These are phyloP conservation scores for Nannochloropsis gaditana DNA, from an alignment of 108 stramenopile species.

Conservation along the genomic window DNA sequence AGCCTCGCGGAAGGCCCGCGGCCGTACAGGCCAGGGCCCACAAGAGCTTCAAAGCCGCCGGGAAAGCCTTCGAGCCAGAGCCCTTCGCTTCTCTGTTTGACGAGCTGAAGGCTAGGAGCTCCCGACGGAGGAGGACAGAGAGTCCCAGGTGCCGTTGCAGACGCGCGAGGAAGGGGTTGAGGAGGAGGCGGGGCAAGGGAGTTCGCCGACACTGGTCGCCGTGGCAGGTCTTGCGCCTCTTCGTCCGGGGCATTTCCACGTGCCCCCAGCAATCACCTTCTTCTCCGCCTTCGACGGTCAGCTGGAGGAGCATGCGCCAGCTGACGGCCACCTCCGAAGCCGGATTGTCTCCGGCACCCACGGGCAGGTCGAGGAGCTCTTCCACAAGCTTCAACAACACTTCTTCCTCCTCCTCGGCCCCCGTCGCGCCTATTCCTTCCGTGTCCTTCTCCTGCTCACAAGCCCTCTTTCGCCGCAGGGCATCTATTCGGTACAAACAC, in stretches of 20 bases:
- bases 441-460: neutral
- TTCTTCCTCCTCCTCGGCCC: neutral
- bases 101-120: neutral
- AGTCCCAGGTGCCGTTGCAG: neutral
- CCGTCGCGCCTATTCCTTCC: neutral
- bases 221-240: too few relatives aligned
- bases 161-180: neutral
- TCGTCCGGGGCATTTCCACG: too few relatives aligned
- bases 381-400: neutral
- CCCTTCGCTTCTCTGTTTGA: neutral
- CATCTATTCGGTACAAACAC: neutral
- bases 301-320: too few relatives aligned
- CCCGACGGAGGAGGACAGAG: constrained; percentile 5
- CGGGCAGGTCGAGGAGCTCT: neutral
- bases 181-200: neutral
- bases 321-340: too few relatives aligned
- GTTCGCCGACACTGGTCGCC: neutral
- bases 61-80: neutral
- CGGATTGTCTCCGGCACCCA: too few relatives aligned
- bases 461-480: neutral
- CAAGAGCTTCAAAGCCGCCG: neutral
- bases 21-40: neutral
- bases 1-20: neutral
- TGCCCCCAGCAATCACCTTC: too few relatives aligned
- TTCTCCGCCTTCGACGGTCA: too few relatives aligned